Percentiles rank a stretch among this genome's conserved stretches.
phyloP scores from a whole-genome alignment of 192 early-diverging fungal genomes.

The Lunasporangiospora selenospora region DNA sequence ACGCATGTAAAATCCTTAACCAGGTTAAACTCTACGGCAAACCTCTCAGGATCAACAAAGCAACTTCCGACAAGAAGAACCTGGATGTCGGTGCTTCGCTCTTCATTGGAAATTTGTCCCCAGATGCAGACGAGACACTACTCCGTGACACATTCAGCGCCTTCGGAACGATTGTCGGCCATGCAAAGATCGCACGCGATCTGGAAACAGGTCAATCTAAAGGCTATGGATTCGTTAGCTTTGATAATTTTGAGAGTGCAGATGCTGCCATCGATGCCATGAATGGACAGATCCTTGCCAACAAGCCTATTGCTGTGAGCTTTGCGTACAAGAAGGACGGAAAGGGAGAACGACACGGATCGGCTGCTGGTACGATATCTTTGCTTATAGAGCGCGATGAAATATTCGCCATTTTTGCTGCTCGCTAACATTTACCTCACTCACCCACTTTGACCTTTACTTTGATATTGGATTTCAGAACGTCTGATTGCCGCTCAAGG shows the following conservation, averaged over 20 bases:
- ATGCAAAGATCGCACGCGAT: conserved; percentile 79
- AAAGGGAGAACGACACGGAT: conserved; percentile 96
- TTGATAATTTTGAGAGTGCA: conserved; percentile 92
- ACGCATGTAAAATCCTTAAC: conserved; percentile 97
- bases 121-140: conserved; percentile 88
- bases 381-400: background rate
- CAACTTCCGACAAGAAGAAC: conserved; percentile 81
- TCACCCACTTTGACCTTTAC: background rate
- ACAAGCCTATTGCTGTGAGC: conserved; percentile 87
- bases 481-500: conserved; percentile 91
- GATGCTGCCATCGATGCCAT: conserved; percentile 98
- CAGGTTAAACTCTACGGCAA: conserved; percentile 96
- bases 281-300: conserved; percentile 97
- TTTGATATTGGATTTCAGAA: no score
- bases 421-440: background rate
- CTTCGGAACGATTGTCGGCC: conserved; percentile 86
- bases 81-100: conserved; percentile 96
- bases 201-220: conserved; percentile 84
- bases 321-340: conserved; percentile 99
- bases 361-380: conserved; percentile 75
- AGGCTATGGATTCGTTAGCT: conserved; percentile 93
- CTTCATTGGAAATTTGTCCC: conserved; percentile 96
- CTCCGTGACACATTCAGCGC: conserved; percentile 95
- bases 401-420: background rate
- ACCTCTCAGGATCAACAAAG: conserved; percentile 95